Base-by-base conservation (phyloP, 352 stramenopile species). In the Phytophthora crassamura region DNA sequence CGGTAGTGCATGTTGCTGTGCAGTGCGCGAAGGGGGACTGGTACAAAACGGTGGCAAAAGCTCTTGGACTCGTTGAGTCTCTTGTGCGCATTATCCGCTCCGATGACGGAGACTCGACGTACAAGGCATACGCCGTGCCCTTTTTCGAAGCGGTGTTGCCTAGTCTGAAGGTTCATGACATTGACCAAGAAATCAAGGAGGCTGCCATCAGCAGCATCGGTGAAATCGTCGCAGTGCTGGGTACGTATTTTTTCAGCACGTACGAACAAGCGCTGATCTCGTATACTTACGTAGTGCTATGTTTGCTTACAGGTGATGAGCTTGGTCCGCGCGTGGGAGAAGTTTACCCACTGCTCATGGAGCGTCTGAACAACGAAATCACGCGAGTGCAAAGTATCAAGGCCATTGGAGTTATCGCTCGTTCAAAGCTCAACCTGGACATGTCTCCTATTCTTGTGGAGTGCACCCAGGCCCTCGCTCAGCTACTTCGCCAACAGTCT, bases 151-250 rank as follows among this genome's bases (percentile, higher is more conserved):
- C 95, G 5, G 90, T 99, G 14, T 73, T 99, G 64, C 94, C 96
- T 30, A 95, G 93, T n/a, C 82, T 99, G 33, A 89, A 97, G 58
- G 93, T 94, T 5, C 84, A 98, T 68, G 97, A 99, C 67, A 98
- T 99, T 50, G 98, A 99, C 64, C 96, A 99, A 77, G 98, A 99
- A 80, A 99, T 99, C 64, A 99, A 99, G 69, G 98, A 99, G 66
- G 91, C 95, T 52, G 91, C 92, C 9, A 98, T 98, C 59, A 88
- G 77, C 53, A 96, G 92, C 59, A 88, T 98, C 9, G 93, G 89
- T 2, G 85, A 97, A 55, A 82, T 98, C 43, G 82, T 98, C 33
- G 77, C 93, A 25, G 74, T 78, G 14, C 63, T 94, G 5, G 87
- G 79, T 88, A 54, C 47, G 74, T 79, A 14, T 2, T n/a, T n/a